Evolutionary conservation across 345 rosid genomes (phyloP).

Genomic region (Luvunga scandens): DNA sequence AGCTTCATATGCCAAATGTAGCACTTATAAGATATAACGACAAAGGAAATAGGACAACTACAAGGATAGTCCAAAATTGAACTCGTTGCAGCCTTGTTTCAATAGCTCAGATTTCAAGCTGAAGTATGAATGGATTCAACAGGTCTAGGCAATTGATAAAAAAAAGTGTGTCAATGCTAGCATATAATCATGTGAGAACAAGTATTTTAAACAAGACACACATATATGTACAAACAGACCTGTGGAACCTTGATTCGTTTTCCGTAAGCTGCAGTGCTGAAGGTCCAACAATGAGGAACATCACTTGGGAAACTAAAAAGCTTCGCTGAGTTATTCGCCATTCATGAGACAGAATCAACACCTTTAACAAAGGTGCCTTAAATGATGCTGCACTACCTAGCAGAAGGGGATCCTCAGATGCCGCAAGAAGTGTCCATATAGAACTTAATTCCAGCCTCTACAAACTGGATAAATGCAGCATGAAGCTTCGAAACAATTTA

Average conservation of each 20-base stretch:
- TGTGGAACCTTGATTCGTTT: constrained; percentile 78
- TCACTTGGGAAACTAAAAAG: constrained; percentile 34
- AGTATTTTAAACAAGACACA: background rate
- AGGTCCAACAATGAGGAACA: constrained; percentile 78
- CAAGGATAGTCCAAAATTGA: no score
- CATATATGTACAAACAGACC: constrained; percentile 33
- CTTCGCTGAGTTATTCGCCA: constrained; percentile 80
- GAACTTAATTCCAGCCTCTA: constrained; percentile 77
- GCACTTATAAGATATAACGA: no score
- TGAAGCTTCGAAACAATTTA: background rate
- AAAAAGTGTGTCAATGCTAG: background rate
- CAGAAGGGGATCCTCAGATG: no score
- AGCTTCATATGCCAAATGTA: no score
- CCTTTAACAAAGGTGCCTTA: no score
- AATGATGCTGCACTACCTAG: no score
- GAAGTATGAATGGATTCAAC: no score
- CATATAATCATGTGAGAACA: background rate
- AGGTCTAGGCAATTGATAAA: background rate
- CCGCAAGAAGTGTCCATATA: background rate
- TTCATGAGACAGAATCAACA: constrained; percentile 74
- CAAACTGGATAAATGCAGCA: constrained; percentile 5
- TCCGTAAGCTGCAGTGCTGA: constrained; percentile 40
- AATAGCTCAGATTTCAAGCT: no score
- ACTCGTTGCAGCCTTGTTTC: no score
- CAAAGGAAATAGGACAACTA: no score